A percentile compares a stretch with the other conserved stretches of the same genome.
These are phyloP conservation scores for Saccharomycopsis fibuligera DNA, from an alignment of 805 yeast genomes.

Conservation along the genomic window DNA sequence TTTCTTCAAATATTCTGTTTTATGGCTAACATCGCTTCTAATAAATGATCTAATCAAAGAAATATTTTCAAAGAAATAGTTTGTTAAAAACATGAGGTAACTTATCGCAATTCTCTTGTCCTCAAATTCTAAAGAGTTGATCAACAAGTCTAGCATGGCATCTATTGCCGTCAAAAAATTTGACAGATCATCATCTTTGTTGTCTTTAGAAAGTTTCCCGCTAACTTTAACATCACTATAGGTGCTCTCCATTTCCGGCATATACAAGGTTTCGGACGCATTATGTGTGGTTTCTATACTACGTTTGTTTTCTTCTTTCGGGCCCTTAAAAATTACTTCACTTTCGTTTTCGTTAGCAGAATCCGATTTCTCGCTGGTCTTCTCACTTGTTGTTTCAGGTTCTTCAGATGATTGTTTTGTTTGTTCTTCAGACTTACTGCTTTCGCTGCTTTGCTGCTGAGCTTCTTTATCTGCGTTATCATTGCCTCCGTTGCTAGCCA, in stretches of 20 bases:
- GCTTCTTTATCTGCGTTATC: background rate
- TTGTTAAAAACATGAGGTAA: constrained; percentile 64
- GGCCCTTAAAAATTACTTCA: background rate
- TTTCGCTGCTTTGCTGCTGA: too few species aligned
- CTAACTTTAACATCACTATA: background rate
- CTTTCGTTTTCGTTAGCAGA: background rate
- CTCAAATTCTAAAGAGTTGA: constrained; percentile 50
- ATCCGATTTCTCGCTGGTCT: background rate
- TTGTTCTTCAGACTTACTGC: background rate
- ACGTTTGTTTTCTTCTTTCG: background rate
- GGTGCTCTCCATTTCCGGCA: too few species aligned
- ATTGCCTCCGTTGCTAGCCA: background rate
- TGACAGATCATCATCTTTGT: background rate
- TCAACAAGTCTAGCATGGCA: constrained; percentile 68
- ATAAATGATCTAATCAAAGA: constrained; percentile 71
- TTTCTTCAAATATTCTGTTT: constrained; percentile 52
- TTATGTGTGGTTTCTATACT: background rate
- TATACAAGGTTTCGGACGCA: too few species aligned
- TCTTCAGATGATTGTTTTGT: background rate
- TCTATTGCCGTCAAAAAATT: constrained; percentile 44
- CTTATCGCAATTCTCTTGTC: constrained; percentile 74
- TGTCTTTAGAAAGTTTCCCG: background rate
- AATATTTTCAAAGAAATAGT: constrained; percentile 74
- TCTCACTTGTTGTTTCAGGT: background rate
- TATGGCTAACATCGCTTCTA: constrained; percentile 55